A percentile compares a stretch with the other conserved stretches of the same genome.
phyloP scores from a whole-genome alignment of 2,329 filamentous ascomycete species.

The Periglandula ipomoeae region DNA sequence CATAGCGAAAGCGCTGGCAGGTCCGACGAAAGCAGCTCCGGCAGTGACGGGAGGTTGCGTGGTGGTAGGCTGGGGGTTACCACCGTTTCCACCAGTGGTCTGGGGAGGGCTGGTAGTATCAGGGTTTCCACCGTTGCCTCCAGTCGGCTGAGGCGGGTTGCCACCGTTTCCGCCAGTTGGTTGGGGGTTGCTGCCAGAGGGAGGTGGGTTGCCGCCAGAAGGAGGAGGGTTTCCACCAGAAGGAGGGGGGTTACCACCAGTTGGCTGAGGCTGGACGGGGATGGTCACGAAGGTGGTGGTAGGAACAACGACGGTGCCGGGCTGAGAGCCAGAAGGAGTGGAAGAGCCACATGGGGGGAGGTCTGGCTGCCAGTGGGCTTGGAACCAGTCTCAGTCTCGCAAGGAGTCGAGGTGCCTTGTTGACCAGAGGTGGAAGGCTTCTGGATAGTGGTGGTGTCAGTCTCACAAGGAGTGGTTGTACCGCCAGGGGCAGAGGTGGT shows the following conservation, averaged over 20 bases:
- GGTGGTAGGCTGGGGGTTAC: background rate
- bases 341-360: background rate
- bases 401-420: background rate
- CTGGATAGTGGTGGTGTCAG: background rate
- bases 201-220: background rate
- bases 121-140: background rate
- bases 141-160: background rate
- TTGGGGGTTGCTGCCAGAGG: background rate
- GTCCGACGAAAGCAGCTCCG: conserved; percentile 2
- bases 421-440: background rate
- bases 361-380: background rate
- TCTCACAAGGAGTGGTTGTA: background rate
- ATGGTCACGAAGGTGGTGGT: conserved; percentile 2
- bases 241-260: background rate
- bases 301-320: background rate
- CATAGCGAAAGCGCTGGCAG: conserved; percentile 3
- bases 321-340: background rate
- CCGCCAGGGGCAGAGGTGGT: background rate
- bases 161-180: conserved; percentile 1
- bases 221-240: background rate
- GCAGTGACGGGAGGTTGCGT: background rate
- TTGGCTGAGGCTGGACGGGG: conserved; percentile 2
- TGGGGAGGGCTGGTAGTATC: background rate
- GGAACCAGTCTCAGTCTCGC: background rate
- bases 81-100: background rate